A percentile compares a stretch with the other conserved stretches of the same genome.
phyloP scores from a whole-genome alignment of 208 protist species.

The Leishmania braziliensis region DNA sequence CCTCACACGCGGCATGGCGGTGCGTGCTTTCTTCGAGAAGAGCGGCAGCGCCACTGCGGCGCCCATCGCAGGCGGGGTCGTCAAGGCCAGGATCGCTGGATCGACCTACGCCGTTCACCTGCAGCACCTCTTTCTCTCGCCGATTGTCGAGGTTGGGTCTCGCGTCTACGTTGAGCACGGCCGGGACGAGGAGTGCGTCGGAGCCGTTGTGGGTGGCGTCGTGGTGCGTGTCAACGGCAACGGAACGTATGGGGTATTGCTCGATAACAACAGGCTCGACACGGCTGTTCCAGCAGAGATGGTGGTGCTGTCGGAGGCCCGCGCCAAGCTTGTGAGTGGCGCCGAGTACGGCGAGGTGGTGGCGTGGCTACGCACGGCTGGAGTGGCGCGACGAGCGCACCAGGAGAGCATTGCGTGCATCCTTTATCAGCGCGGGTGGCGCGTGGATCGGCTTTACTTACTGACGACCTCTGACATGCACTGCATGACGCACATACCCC shows the following conservation, averaged over 20 bases:
- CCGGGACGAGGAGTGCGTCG: conserved; percentile 29
- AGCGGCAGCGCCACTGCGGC: conserved; percentile 43
- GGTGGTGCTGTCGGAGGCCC: conserved; percentile 64
- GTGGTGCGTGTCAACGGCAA: conserved; percentile 84
- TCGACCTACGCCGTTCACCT: conserved; percentile 78
- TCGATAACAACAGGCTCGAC: conserved; percentile 88
- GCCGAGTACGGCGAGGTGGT: conserved; percentile 61
- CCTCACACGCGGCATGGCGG: conserved; percentile 29
- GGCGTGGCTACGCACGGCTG: conserved; percentile 77
- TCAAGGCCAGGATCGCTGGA: conserved; percentile 63
- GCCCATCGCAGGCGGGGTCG: conserved; percentile 50
- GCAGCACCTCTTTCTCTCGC: conserved; percentile 60
- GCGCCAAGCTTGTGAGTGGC: conserved; percentile 47
- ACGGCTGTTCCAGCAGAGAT: conserved; percentile 67
- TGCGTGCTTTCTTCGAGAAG: conserved; percentile 62
- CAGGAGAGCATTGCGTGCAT: conserved; percentile 74
- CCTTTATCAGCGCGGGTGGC: conserved; percentile 82
- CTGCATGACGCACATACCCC: conserved; percentile 63
- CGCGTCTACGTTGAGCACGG: conserved; percentile 74
- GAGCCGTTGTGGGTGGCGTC: conserved; percentile 61
- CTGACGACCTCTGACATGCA: conserved; percentile 75
- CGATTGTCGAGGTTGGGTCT: conserved; percentile 76
- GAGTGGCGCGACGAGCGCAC: conserved; percentile 65
- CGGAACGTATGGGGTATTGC: conserved; percentile 71
- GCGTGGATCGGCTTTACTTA: conserved; percentile 79